phyloP scores from a whole-genome alignment of 495 filamentous ascomycete genomes.

The Friedmanniomyces simplex region DNA sequence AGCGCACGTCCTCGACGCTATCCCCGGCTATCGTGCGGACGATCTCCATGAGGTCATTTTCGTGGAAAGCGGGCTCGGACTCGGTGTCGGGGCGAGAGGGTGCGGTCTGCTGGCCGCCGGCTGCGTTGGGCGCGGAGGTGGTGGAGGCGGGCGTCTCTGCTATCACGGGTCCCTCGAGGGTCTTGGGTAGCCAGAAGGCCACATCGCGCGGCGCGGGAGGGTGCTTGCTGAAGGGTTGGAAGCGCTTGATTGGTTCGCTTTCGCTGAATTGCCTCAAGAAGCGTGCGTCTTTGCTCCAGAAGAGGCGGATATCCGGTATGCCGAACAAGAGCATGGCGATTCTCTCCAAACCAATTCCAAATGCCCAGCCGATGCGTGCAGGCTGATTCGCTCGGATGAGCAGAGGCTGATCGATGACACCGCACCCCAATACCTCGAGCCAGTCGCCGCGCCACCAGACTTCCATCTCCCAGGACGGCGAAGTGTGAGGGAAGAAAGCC shows the following conservation, averaged over 20 bases:
- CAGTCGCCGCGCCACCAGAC: constrained; percentile 93
- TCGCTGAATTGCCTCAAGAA: constrained; percentile 71
- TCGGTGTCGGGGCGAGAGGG: neutral
- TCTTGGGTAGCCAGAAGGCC: constrained; percentile 69
- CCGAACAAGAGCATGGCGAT: constrained; percentile 94
- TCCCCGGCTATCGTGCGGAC: constrained; percentile 71
- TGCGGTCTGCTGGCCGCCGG: constrained; percentile 16
- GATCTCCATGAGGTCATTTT: constrained; percentile 96
- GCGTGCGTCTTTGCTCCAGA: constrained; percentile 78
- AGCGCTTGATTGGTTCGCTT: constrained; percentile 46
- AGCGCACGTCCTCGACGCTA: constrained; percentile 71
- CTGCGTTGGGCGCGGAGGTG: constrained; percentile 17
- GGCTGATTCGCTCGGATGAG: constrained; percentile 66
- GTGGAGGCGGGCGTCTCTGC: constrained; percentile 12
- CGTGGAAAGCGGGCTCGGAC: constrained; percentile 48
- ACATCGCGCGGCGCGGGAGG: constrained; percentile 84
- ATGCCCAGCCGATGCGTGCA: constrained; percentile 81
- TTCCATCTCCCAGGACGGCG: constrained; percentile 89
- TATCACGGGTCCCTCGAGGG: constrained; percentile 2
- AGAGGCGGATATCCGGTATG: constrained; percentile 93
- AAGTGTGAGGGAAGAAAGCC: constrained; percentile 94
- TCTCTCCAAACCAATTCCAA: constrained; percentile 83
- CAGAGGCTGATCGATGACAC: constrained; percentile 75
- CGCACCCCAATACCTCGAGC: constrained; percentile 90
- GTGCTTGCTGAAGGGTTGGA: constrained; percentile 78